Evolutionary conservation across 768 basidiomycete genomes (phyloP), one percentile per base, ranked within the genome.

Genomic region (Podaxis sp.): DNA sequence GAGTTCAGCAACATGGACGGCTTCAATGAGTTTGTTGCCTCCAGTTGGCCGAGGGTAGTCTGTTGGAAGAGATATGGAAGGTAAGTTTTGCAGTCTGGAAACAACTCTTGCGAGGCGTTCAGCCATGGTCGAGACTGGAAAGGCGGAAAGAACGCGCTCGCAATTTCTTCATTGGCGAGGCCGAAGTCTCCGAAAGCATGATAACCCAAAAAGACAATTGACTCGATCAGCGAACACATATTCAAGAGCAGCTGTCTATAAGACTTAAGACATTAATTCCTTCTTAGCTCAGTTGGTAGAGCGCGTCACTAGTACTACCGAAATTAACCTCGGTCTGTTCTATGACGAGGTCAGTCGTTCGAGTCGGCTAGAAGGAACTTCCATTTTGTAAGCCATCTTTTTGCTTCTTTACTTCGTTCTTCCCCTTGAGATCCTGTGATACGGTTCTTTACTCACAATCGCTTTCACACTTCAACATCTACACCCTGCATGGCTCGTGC

Each of bases 11-110:
- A 82, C 69, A 71, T 95, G 87, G 5, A 85, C 88, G 11, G 95
- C 90, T 70, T 98, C 96, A 71, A 99, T 88, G 20, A 95, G 79
- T 68, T 86, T 90, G 74, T 87, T 84, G 17, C 85, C 76, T 17
- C 84, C 87, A 5, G 87, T 80, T 30, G 92, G 89, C 60, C 96
- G 81, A 2, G 96, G 96, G 73, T 97, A 99, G 75, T 99, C 97
- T 0, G 96, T 96, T 0, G 97, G 96, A 36, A 99, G 79, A 6
- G 93, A 93, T 66, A 99, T 89, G 3, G 91, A 89, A 1, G 97
- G 96, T 2, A 96, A 75, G 70, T 89, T 89, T 72, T 89, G 87
- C 22, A 99, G 80, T 66, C 90, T 80, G 24, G 80, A 74, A 15
- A 89, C 68, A 24, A 89, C 87, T 67, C 89, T 80, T 24, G 77